Evolutionary conservation across 305 asterid genomes (phyloP).

Genomic region (Fraxinus latifolia): DNA sequence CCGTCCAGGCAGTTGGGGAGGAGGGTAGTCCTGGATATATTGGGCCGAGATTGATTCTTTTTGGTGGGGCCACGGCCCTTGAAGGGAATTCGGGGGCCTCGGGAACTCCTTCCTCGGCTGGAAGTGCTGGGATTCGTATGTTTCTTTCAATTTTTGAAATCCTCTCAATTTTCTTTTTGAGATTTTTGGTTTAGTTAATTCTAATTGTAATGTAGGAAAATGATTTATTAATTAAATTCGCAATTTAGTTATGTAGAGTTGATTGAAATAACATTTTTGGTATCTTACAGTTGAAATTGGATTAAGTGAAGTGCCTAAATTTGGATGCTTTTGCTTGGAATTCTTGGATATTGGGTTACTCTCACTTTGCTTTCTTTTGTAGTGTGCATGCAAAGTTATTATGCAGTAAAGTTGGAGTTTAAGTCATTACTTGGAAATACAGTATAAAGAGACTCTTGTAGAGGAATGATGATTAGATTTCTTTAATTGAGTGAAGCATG

Average conservation of each 20-base stretch:
- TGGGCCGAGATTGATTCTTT: conserved; percentile 83
- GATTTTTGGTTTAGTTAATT: conserved; percentile 1
- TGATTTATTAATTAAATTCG: conserved; percentile 2
- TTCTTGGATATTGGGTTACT: background rate
- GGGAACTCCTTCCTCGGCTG: conserved; percentile 95
- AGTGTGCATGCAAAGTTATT: conserved; percentile 1
- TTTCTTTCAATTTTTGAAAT: conserved; percentile 17
- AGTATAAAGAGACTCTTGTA: background rate
- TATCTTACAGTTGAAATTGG: conserved; percentile 12
- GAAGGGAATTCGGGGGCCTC: conserved; percentile 90
- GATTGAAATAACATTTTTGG: conserved; percentile 8
- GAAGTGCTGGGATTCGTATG: conserved; percentile 97
- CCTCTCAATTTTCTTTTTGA: background rate
- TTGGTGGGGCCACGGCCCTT: conserved; percentile 96
- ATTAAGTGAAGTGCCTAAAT: background rate
- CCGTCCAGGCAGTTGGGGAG: conserved; percentile 93
- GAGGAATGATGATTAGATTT: conserved; percentile 2
- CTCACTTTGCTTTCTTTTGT: conserved; percentile 15
- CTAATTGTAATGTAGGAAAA: conserved; percentile 12
- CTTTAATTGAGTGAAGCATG: background rate
- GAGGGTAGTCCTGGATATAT: conserved; percentile 79
- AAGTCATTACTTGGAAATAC: background rate
- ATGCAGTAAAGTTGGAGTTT: background rate
- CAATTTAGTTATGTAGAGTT: conserved; percentile 3
- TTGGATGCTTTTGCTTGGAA: conserved; percentile 1